Conservation (phyloP, 2,329 filamentous ascomycete genomes). For the Cryphonectria naterciae region DNA sequence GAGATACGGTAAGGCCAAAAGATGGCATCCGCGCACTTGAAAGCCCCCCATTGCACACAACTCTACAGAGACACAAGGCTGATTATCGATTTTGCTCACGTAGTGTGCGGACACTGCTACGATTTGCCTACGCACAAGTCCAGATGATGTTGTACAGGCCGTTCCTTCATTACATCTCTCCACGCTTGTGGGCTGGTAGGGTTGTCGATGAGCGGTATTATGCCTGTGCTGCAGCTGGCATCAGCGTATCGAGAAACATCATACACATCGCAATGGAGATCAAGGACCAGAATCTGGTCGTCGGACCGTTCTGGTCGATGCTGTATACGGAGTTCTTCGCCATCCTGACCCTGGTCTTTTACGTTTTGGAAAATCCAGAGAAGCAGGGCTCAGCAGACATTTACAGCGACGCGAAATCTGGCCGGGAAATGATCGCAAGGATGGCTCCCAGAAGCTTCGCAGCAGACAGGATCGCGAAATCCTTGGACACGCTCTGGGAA, state of each 20-base stretch:
- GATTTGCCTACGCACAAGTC: conserved; percentile 81
- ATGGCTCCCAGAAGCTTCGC: conserved; percentile 85
- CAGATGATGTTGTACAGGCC: conserved; percentile 83
- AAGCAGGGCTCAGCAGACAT: conserved; percentile 77
- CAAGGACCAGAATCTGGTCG: conserved; percentile 73
- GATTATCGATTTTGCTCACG: not conserved
- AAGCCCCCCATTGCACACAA: not conserved
- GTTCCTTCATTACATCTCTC: conserved; percentile 82
- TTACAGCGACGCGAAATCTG: conserved; percentile 81
- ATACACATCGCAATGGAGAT: conserved; percentile 81
- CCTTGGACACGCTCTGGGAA: conserved; percentile 79
- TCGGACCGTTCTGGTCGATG: conserved; percentile 85
- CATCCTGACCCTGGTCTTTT: conserved; percentile 78
- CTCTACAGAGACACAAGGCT: conserved; percentile 27
- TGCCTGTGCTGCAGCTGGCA: conserved; percentile 67
- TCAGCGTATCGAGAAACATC: conserved; percentile 71
- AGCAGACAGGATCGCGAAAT: conserved; percentile 81
- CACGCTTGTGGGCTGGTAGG: conserved; percentile 58
- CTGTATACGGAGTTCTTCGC: conserved; percentile 84
- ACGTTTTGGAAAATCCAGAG: conserved; percentile 78
- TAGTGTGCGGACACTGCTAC: conserved; percentile 72
- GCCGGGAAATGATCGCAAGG: conserved; percentile 78
- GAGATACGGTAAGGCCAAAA: conserved; percentile 69
- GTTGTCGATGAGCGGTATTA: conserved; percentile 77
- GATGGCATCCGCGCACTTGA: not conserved